Evolutionary conservation across 169 alveolate genomes (phyloP), one percentile per base, ranked within the genome.

Genomic region (Cryptosporidium felis): DNA sequence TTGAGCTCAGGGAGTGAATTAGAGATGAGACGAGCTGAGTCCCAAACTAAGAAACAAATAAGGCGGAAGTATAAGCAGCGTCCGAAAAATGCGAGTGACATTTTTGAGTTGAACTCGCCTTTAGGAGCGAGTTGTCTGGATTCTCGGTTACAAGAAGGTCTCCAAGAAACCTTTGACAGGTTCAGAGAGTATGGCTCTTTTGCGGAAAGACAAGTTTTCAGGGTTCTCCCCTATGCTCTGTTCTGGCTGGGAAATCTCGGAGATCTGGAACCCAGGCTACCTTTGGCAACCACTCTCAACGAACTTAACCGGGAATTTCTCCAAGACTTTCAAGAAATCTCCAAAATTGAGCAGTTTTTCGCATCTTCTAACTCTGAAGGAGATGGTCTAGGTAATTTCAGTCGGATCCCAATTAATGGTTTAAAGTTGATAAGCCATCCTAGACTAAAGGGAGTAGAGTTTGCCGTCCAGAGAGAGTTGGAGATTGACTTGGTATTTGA

Each of bases 21-120:
- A 23, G 56, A 18, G 4, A 30, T n/a, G 58, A 74, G 42, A 3
- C 60, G 10, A 18, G 41, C 23, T 34, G 18, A 18, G 10, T 8
- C 30, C 16, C 26, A 67, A n/a, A 12, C n/a, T 23, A 49, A 40
- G 23, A 56, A 56, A 49, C 34, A 51, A 12, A 4, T 28, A 42
- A 74, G 66, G 61, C 60, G 26, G 10, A 56, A 18, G 61, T 45
- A 36, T 1, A 74, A 74, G 28, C 34, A n/a, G 3, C 74, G 26
- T 49, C 34, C 59, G 56, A 56, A 36, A 9, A 49, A 34, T 32
- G 85, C 85, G 18, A 28, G 40, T 49, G 85, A 74, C 41, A 56
- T 74, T 36, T 74, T 74, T 74, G 60, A 34, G 23, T 36, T 74
- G 6, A 74, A 74, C 36, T 74, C 85, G 14, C 66, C 56, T 14